These are phyloP conservation scores for Mitragyna speciosa DNA, from an alignment of 257 asterid genomes.

Conservation along the genomic window DNA sequence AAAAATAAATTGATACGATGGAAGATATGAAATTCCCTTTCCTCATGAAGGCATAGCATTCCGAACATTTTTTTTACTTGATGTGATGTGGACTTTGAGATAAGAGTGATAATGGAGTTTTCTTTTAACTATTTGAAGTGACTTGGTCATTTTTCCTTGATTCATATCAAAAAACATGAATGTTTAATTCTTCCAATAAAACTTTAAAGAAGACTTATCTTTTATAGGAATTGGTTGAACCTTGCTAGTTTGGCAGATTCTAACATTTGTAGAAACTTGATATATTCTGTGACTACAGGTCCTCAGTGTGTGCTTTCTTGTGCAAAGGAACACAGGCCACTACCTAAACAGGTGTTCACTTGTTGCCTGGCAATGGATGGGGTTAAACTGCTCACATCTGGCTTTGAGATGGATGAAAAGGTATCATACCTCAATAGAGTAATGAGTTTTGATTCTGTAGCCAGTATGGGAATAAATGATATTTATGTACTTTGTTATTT, in stretches of 20 bases:
- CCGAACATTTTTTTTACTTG: background rate
- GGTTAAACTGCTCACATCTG: constrained; percentile 77
- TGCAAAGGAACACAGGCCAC: constrained; percentile 81
- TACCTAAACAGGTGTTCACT: constrained; percentile 80
- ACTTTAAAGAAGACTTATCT: background rate
- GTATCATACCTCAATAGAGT: constrained; percentile 29
- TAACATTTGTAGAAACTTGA: background rate
- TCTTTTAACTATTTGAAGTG: background rate
- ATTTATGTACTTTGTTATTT: background rate
- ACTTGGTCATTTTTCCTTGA: background rate
- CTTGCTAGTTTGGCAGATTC: background rate
- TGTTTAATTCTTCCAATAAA: background rate
- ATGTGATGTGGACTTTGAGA: background rate
- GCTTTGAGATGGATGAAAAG: constrained; percentile 83
- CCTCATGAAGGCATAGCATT: background rate
- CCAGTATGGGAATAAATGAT: background rate
- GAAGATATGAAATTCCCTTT: background rate
- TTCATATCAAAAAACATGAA: background rate
- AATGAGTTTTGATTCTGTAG: background rate
- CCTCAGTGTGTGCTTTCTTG: constrained; percentile 90
- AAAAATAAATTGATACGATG: background rate
- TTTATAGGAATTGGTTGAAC: background rate
- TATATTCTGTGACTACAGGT: constrained; percentile 45
- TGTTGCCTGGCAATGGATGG: constrained; percentile 99
- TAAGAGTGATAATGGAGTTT: background rate